These are phyloP conservation scores for Vishniacozyma victoriae DNA, from an alignment of 768 basidiomycete genomes.

Conservation along the genomic window DNA sequence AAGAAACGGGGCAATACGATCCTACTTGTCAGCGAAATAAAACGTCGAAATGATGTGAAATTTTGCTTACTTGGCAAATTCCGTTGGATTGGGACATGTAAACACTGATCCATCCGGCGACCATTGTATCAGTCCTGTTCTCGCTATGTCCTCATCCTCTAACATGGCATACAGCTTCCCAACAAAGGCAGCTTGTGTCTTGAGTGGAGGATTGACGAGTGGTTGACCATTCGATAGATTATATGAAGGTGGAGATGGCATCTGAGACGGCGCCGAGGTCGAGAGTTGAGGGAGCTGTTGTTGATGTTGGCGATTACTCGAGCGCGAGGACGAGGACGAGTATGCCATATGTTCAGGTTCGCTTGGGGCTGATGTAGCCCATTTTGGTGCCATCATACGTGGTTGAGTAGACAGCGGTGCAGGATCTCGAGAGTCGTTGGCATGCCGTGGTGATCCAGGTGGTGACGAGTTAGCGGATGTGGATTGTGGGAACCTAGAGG, in stretches of 20 bases:
- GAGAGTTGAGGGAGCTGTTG: constrained; percentile 4
- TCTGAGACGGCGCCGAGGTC: constrained; percentile 8
- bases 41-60: not conserved
- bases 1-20: constrained; percentile 79
- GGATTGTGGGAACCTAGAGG: constrained; percentile 11
- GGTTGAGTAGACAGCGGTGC: not conserved
- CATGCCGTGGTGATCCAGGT: not conserved
- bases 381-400: not conserved
- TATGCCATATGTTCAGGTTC: not conserved
- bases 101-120: constrained; percentile 39
- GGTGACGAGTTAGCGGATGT: constrained; percentile 8
- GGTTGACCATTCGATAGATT: constrained; percentile 31
- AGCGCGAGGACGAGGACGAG: constrained; percentile 3
- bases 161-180: constrained; percentile 46
- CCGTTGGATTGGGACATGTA: constrained; percentile 44
- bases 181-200: constrained; percentile 46
- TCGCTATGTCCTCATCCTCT: constrained; percentile 39
- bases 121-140: constrained; percentile 43
- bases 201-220: constrained; percentile 31
- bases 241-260: constrained; percentile 17
- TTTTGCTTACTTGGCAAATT: constrained; percentile 42
- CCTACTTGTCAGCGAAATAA: constrained; percentile 8
- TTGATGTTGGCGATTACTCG: constrained; percentile 1
- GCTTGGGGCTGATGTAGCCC: constrained; percentile 1
- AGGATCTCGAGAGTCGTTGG: not conserved